Conservation (phyloP, 768 basidiomycete species). For the Tylopilus felleus region DNA sequence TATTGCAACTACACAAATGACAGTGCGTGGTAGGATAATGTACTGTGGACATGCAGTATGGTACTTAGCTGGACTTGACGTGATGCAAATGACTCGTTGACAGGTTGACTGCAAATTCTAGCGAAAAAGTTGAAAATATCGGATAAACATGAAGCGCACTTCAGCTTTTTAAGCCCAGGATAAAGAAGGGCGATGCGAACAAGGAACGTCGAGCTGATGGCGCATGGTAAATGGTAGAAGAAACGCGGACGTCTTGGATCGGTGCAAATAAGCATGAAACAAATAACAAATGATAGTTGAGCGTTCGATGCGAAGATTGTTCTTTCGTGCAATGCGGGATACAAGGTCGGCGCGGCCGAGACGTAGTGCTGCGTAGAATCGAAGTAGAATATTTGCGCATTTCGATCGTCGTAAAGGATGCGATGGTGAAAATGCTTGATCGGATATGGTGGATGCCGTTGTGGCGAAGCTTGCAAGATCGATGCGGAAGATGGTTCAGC, state of each 20-base stretch:
- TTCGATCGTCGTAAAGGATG: slow-evolving; percentile 25
- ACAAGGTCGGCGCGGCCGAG: slow-evolving; percentile 15
- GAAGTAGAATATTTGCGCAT: slow-evolving; percentile 26
- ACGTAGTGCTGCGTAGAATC: slow-evolving; percentile 18
- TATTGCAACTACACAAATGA: slow-evolving; percentile 31
- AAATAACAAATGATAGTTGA: slow-evolving; percentile 28
- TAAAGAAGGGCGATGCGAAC: slow-evolving; percentile 16
- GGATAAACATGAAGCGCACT: slow-evolving; percentile 28
- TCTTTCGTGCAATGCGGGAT: slow-evolving; percentile 25
- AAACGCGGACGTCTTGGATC: slow-evolving; percentile 29
- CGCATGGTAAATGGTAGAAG: slow-evolving; percentile 28
- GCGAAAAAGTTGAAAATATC: slow-evolving; percentile 15
- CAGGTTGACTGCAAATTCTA: slow-evolving; percentile 28
- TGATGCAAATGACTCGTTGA: slow-evolving; percentile 25
- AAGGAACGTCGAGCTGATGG: slow-evolving; percentile 25
- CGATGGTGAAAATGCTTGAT: slow-evolving; percentile 22
- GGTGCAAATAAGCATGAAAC: slow-evolving; percentile 34
- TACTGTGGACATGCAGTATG: slow-evolving; percentile 21
- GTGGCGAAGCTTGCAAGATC: slow-evolving; percentile 29
- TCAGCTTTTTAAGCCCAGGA: slow-evolving; percentile 25
- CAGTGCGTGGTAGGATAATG: slow-evolving; percentile 26
- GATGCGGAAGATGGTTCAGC: slow-evolving; percentile 27
- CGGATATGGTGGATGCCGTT: slow-evolving; percentile 18
- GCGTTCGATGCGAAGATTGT: slow-evolving; percentile 36
- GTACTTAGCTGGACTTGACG: slow-evolving; percentile 21